Evolutionary conservation across 2,329 filamentous ascomycete species (phyloP).

Genomic region (Monascus ruber): DNA sequence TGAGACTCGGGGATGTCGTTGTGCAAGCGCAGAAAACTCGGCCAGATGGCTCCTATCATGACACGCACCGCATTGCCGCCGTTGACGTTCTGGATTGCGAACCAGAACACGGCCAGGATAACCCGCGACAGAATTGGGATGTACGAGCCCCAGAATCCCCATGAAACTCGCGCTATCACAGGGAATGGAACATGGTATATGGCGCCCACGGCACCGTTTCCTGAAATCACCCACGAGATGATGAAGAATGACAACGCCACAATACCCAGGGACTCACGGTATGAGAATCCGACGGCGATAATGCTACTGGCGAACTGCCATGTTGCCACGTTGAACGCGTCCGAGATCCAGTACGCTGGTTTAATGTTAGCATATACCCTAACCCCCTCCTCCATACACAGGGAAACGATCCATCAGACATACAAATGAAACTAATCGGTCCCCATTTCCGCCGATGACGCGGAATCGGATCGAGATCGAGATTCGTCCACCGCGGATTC

Average conservation of each 20-base stretch:
- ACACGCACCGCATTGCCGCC: conserved; percentile 44
- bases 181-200: conserved; percentile 46
- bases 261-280: conserved; percentile 40
- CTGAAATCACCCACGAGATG: conserved; percentile 48
- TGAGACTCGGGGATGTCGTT: conserved; percentile 30
- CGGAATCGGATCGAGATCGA: conserved; percentile 40
- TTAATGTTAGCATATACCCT: not conserved
- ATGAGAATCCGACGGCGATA: conserved; percentile 42
- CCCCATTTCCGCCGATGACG: conserved; percentile 35
- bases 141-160: conserved; percentile 48
- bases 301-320: conserved; percentile 44
- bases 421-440: conserved; percentile 31
- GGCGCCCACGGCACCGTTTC: conserved; percentile 45
- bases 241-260: conserved; percentile 42
- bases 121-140: conserved; percentile 43
- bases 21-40: conserved; percentile 24
- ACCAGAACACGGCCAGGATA: conserved; percentile 50
- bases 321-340: conserved; percentile 42
- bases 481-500: conserved; percentile 36
- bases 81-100: conserved; percentile 55
- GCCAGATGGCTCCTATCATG: conserved; percentile 44
- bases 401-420: not conserved
- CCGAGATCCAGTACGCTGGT: conserved; percentile 41
- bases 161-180: conserved; percentile 44
- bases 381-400: not conserved